Percentiles rank a stretch among this genome's conserved stretches.
Conservation (phyloP, 192 early-diverging fungal species). For the Dissophora globulifera region DNA sequence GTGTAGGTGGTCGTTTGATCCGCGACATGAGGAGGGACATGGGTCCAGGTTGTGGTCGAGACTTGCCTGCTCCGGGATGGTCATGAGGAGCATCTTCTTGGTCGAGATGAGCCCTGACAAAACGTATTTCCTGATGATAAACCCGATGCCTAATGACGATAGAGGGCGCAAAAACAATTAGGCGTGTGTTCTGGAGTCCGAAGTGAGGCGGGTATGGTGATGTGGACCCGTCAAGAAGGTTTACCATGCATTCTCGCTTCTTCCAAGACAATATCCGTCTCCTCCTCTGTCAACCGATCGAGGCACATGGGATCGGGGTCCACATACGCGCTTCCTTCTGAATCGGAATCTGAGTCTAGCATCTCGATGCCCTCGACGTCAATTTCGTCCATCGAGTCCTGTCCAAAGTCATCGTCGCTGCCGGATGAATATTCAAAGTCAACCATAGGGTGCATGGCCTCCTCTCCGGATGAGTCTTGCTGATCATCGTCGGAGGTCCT, state of each 20-base stretch:
- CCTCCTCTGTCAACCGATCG: conserved; percentile 31
- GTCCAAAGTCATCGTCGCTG: conserved; percentile 10
- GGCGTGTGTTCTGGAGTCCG: too few species aligned
- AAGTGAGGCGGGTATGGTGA: too few species aligned
- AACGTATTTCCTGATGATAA: conserved; percentile 36
- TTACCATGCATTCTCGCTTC: conserved; percentile 40
- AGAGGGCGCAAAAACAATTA: too few species aligned
- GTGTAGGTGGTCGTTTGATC: too few species aligned
- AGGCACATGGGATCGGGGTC: conserved; percentile 37
- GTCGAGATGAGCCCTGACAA: conserved; percentile 13
- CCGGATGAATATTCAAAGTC: conserved; percentile 2
- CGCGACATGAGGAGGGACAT: background rate
- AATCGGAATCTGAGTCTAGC: conserved; percentile 25
- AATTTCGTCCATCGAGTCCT: conserved; percentile 28
- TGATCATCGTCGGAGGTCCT: background rate
- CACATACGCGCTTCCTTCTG: conserved; percentile 17
- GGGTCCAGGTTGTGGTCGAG: background rate
- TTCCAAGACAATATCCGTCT: conserved; percentile 20
- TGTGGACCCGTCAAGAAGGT: background rate
- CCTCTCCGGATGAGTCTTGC: background rate
- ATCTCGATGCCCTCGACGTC: conserved; percentile 29
- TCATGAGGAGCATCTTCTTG: conserved; percentile 42
- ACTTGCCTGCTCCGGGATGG: conserved; percentile 9
- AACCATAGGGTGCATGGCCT: conserved; percentile 1
- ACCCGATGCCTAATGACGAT: conserved; percentile 13